These are phyloP conservation scores for Camellia oleifera DNA, from an alignment of 179 eudicot species.

Conservation along the genomic window DNA sequence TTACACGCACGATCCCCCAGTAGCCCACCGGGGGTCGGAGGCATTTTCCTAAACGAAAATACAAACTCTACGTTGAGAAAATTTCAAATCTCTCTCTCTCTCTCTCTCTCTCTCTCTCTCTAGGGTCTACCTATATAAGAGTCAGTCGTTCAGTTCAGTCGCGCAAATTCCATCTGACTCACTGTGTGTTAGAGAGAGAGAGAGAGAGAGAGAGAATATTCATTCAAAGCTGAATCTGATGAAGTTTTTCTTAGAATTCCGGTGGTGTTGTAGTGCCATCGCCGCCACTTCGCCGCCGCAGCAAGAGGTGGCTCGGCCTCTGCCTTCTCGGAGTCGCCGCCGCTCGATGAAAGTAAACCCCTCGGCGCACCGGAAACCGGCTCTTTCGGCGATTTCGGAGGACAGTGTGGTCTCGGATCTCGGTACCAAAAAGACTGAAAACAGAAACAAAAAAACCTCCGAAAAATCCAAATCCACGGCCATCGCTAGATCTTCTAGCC, in stretches of 20 bases:
- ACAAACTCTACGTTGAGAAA: no score
- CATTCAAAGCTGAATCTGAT: not conserved
- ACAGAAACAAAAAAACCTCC: not conserved
- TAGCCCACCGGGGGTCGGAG: no score
- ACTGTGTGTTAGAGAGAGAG: not conserved
- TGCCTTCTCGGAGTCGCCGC: not conserved
- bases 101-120: no score
- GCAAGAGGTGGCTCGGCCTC: not conserved
- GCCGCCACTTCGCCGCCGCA: not conserved
- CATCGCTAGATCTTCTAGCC: not conserved
- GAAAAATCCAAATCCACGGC: slow-evolving; percentile 3
- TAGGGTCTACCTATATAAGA: not conserved
- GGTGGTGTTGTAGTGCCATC: not conserved
- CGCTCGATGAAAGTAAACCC: not conserved
- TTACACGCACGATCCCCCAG: no score
- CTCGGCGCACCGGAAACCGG: not conserved
- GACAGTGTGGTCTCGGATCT: not conserved
- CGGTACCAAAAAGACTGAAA: not conserved
- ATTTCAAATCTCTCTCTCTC: no score
- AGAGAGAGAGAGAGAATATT: not conserved
- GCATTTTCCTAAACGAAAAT: no score
- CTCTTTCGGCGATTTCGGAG: not conserved
- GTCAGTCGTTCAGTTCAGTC: no score
- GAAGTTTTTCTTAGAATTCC: not conserved
- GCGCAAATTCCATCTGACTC: no score